Conservation (phyloP, 2,329 filamentous ascomycete species). For the Lasiodiplodia sp. region DNA sequence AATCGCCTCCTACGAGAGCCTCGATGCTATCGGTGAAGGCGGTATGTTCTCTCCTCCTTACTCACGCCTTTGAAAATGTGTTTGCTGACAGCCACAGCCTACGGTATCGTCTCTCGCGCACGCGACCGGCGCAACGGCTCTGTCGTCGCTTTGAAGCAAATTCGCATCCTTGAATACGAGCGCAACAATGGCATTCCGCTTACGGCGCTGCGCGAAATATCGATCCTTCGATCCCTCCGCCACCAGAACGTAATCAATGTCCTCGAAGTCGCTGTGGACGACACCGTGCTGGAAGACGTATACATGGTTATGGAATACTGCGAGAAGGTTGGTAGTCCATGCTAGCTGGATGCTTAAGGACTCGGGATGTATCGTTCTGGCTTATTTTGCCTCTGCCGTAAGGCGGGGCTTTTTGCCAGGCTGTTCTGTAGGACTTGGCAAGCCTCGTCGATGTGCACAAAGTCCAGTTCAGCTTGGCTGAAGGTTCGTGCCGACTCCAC, state of each 20-base stretch:
- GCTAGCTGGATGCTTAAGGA: slow-evolving; percentile 28
- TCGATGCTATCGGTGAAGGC: slow-evolving; percentile 47
- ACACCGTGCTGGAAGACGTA: slow-evolving; percentile 40
- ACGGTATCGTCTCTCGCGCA: slow-evolving; percentile 43
- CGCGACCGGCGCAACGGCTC: slow-evolving; percentile 38
- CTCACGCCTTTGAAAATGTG: too few species aligned
- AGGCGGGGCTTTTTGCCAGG: slow-evolving; percentile 36
- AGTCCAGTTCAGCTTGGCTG: slow-evolving; percentile 44
- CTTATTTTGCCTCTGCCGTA: slow-evolving; percentile 40
- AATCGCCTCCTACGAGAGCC: slow-evolving; percentile 42
- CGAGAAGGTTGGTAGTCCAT: slow-evolving; percentile 40
- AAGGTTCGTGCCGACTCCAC: slow-evolving; percentile 34
- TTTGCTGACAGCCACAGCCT: neutral
- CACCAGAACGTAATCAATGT: slow-evolving; percentile 46
- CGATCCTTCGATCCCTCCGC: slow-evolving; percentile 44
- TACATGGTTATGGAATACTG: slow-evolving; percentile 50
- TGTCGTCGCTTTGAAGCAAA: slow-evolving; percentile 48
- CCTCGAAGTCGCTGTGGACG: slow-evolving; percentile 45
- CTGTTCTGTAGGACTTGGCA: slow-evolving; percentile 40
- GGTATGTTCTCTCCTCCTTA: slow-evolving; percentile 34
- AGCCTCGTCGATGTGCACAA: slow-evolving; percentile 45
- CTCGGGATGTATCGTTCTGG: slow-evolving; percentile 39
- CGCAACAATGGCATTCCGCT: slow-evolving; percentile 38
- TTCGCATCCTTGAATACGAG: slow-evolving; percentile 44
- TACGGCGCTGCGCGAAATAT: slow-evolving; percentile 45